A percentile compares a stretch with the other conserved stretches of the same genome.
These are phyloP conservation scores for Cryptosporidium sp. DNA, from an alignment of 169 alveolate genomes.

Conservation along the genomic window DNA sequence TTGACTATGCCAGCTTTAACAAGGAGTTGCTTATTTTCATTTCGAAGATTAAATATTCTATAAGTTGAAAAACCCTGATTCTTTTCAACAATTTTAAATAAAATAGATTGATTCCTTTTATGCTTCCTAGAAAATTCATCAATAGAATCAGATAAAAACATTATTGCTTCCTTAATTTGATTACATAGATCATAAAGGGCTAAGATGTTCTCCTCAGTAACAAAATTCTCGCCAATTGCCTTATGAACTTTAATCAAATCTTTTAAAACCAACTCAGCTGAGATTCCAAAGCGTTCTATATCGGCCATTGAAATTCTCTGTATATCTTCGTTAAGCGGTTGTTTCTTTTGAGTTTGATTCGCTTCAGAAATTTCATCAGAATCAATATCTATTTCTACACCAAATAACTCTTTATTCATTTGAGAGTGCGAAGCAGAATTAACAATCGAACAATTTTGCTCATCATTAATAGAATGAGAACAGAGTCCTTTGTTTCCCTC, in stretches of 20 bases:
- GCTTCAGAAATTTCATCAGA: too few species aligned
- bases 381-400: background rate
- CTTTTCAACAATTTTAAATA: background rate
- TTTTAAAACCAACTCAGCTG: background rate
- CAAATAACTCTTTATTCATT: background rate
- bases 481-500: background rate
- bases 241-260: constrained; percentile 1
- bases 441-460: too few species aligned
- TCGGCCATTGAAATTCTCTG: background rate
- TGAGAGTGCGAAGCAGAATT: background rate
- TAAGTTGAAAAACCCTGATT: background rate
- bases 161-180: constrained; percentile 1
- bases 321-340: too few species aligned
- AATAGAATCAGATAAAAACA: background rate
- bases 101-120: background rate
- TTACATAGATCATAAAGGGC: background rate
- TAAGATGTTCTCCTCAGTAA: background rate
- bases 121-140: background rate
- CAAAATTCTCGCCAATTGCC: background rate
- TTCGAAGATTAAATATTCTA: background rate
- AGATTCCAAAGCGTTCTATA: background rate
- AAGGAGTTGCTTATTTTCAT: background rate
- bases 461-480: background rate
- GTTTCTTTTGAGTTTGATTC: background rate
- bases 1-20: background rate